phyloP scores from a whole-genome alignment of 306 rosid species.

The Corylus avellana region DNA sequence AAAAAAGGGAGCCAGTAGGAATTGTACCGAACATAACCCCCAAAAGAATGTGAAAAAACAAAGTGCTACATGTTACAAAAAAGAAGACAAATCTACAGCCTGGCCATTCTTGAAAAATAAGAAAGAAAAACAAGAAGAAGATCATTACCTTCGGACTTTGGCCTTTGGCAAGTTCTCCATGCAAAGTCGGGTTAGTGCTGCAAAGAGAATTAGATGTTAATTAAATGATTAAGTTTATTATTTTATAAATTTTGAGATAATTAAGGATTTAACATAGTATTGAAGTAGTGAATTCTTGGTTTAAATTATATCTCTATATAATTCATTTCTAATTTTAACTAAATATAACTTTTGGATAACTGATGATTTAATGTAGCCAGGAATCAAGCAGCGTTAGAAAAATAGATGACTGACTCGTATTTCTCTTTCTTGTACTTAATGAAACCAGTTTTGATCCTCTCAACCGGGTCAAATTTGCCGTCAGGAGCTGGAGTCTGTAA shows the following conservation, averaged over 20 bases:
- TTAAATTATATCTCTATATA: no score
- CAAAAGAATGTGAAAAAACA: no score
- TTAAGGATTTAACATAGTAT: no score
- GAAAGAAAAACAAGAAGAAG: not conserved
- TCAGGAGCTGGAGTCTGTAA: conserved; percentile 41
- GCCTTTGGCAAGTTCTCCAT: conserved; percentile 88
- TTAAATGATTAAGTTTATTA: no score
- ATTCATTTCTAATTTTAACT: no score
- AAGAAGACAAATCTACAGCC: not conserved
- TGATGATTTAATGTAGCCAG: no score
- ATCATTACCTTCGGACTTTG: conserved; percentile 78
- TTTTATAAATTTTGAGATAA: no score
- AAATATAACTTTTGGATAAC: no score
- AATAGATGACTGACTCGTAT: conserved; percentile 65
- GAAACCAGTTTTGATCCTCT: conserved; percentile 79
- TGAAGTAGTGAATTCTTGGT: no score
- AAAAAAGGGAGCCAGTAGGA: not conserved
- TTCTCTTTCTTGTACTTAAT: conserved; percentile 87
- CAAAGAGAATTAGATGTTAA: not conserved
- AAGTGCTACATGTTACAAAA: not conserved
- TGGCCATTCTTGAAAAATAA: not conserved
- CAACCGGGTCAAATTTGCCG: conserved; percentile 59
- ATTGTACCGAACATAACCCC: not conserved
- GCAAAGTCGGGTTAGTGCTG: conserved; percentile 82
- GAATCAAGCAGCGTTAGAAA: no score